These are phyloP conservation scores for Stramenopiles sp. DNA, from an alignment of 352 stramenopile species.

Conservation along the genomic window DNA sequence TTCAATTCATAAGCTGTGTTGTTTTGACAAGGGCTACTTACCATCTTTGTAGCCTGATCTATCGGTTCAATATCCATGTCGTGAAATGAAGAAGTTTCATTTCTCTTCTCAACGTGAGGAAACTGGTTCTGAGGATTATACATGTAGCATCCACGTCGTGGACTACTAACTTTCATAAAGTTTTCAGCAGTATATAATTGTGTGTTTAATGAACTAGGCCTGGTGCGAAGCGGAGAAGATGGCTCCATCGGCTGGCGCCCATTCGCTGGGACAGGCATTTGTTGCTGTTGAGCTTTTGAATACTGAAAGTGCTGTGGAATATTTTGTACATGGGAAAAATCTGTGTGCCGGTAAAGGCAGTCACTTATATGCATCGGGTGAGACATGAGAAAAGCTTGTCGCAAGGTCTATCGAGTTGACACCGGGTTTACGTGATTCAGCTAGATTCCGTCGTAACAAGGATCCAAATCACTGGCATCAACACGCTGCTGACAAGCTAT, in stretches of 20 bases:
- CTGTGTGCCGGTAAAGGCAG: not conserved
- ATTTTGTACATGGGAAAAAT: not conserved
- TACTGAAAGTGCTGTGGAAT: not conserved
- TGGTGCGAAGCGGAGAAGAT: not conserved
- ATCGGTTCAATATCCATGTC: not conserved
- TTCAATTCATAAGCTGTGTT: not conserved
- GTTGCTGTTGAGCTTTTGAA: not conserved
- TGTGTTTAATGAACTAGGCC: not conserved
- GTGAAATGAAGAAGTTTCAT: not conserved
- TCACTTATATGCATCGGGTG: not conserved
- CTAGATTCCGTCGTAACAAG: too few species aligned
- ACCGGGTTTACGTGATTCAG: too few species aligned
- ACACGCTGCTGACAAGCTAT: too few species aligned
- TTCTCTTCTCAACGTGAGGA: not conserved
- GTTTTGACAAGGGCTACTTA: not conserved
- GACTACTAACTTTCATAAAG: not conserved
- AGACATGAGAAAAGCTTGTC: too few species aligned
- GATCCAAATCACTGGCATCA: too few species aligned
- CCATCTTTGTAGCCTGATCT: not conserved
- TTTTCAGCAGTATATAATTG: not conserved
- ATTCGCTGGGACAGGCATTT: not conserved
- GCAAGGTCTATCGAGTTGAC: too few species aligned
- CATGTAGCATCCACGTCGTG: not conserved
- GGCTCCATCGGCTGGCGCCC: not conserved
- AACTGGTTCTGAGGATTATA: not conserved